These are phyloP conservation scores for Penicillium sp. DNA, from an alignment of 2,329 filamentous ascomycete genomes.

Conservation along the genomic window DNA sequence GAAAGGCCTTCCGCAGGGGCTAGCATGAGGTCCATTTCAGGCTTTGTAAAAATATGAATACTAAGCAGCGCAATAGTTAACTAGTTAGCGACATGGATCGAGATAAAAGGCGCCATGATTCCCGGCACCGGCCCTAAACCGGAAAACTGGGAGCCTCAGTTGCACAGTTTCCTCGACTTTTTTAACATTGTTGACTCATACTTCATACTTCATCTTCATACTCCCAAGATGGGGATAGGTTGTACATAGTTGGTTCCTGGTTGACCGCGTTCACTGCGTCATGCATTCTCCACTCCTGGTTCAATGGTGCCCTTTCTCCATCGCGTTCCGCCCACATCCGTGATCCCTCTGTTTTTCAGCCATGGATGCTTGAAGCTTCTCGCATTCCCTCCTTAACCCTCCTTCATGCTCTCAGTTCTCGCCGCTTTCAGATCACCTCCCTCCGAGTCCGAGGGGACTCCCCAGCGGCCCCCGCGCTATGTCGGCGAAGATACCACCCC, in stretches of 20 bases:
- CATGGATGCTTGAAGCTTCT: neutral
- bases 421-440: constrained; percentile 16
- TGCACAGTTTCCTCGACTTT: too few relatives aligned
- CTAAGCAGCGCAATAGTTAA: too few relatives aligned
- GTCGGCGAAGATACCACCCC: constrained; percentile 77
- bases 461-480: constrained; percentile 53
- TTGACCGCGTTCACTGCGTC: neutral
- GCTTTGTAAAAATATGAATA: too few relatives aligned
- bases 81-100: too few relatives aligned
- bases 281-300: neutral
- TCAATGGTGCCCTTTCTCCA: neutral
- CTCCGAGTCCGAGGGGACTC: constrained; percentile 16
- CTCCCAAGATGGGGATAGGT: too few relatives aligned
- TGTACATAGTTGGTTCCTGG: neutral
- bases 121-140: too few relatives aligned
- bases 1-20: too few relatives aligned
- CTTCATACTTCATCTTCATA: too few relatives aligned
- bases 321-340: constrained; percentile 18
- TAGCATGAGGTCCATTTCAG: too few relatives aligned
- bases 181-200: too few relatives aligned
- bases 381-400: constrained; percentile 1
- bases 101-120: too few relatives aligned
- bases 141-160: too few relatives aligned
- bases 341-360: neutral
- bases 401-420: constrained; percentile 20